Base-by-base conservation (phyloP, 1,284 basidiomycete genomes). In the Pseudomicrostroma phylloplanum region DNA sequence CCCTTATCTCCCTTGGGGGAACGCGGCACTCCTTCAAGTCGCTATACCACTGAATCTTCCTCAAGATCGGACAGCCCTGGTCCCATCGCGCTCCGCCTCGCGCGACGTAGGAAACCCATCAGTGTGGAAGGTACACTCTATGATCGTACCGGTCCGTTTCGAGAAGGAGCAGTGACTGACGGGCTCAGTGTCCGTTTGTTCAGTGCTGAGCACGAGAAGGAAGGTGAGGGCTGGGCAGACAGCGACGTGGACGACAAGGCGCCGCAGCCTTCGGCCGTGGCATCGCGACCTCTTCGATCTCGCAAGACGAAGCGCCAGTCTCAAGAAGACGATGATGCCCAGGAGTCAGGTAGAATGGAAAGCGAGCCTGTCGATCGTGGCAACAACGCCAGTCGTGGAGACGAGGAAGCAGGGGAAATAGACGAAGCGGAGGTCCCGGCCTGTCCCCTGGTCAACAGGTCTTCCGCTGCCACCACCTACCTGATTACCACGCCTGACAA, bases 401-500 rank as follows among this genome's bases (percentile, higher is more conserved):
- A 54, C 7, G 51, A 13, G 21, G 23, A 23, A n/a, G n/a, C 17
- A 7, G 17, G 4, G 7, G 25, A 54, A 8, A 19, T 2, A 15
- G 25, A 26, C 51, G 13, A 15, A 15, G 51, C 19, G 8, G 13
- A 13, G 15, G 51, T 23, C 51, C 17, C 43, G 17, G 21, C 21
- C 43, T 21, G 15, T 17, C 43, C 43, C 17, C 43, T 48, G 17
- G 21, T 54, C 21, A 54, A 54, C 21, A 21, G 21, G 17, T 48
- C 43, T n/a, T 54, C 51, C 21, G 19, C 51, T 17, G 61, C 61
- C 1, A 59, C 59, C 6, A 63, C 61, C 23, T 78, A 74, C 60
- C 72, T 78, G 17, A 77, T 78, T 63, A 78, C 76, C 13, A 78
- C 76, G 23, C 76, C 76, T 0, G 76, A 78, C 65, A 78, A 78